These are phyloP conservation scores for Fusarium sp. DNA, from an alignment of 2,329 filamentous ascomycete genomes.

Conservation along the genomic window DNA sequence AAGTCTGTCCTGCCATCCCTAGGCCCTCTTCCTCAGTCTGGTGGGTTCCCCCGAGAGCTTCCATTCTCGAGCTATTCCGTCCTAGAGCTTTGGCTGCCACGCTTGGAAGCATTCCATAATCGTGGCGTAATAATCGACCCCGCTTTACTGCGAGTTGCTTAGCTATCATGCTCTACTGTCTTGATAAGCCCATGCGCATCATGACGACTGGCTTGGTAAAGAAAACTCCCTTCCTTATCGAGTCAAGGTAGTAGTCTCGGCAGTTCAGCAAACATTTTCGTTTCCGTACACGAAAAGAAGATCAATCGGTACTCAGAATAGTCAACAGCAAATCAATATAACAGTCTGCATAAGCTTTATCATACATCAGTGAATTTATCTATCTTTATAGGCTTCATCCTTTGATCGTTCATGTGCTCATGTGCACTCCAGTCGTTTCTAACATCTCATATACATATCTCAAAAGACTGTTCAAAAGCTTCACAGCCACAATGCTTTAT, in stretches of 20 bases:
- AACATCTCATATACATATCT: conserved; percentile 24
- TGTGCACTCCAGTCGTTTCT: conserved; percentile 24
- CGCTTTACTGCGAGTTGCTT: conserved; percentile 40
- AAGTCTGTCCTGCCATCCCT: conserved; percentile 8
- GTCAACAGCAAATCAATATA: neutral
- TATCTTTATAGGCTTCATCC: conserved; percentile 36
- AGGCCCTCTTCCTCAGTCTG: neutral
- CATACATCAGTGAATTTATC: conserved; percentile 28
- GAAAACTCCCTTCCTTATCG: neutral
- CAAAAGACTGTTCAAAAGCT: conserved; percentile 4
- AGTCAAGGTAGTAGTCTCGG: neutral
- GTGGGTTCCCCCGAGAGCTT: conserved; percentile 22
- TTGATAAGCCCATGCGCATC: conserved; percentile 38
- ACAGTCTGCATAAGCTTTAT: neutral
- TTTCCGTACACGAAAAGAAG: neutral
- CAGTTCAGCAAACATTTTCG: neutral
- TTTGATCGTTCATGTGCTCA: conserved; percentile 30
- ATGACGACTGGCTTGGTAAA: conserved; percentile 32
- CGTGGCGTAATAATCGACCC: conserved; percentile 43
- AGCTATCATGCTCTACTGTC: conserved; percentile 26
- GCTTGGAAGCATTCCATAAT: conserved; percentile 41
- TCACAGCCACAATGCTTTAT: conserved; percentile 28
- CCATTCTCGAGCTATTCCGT: conserved; percentile 15
- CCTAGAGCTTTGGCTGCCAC: conserved; percentile 8
- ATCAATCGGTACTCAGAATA: neutral